Base-by-base conservation (phyloP, 2,329 filamentous ascomycete species). In the Dactylellina haptotyla region DNA sequence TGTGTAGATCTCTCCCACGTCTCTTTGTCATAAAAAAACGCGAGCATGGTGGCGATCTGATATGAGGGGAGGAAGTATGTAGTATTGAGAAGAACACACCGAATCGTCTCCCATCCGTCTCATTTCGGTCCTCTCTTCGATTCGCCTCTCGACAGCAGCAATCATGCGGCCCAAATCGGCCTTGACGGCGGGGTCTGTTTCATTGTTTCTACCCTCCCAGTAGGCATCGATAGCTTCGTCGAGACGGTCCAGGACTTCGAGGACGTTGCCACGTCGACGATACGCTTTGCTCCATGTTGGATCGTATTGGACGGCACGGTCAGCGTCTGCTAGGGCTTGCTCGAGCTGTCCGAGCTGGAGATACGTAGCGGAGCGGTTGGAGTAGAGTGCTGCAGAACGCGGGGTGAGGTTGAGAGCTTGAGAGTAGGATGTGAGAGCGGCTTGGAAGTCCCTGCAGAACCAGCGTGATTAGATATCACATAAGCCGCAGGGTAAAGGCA, bases 271-370 rank as follows among this genome's bases (percentile, higher is more conserved):
- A 26, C 76, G 77, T n/a, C 77, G 66, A 25, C 76, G 65, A 26
- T 76, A 77, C 1, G 75, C 76, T 12, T 77, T 77, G 9, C 75
- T 63, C 77, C 77, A 78, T 57, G 65, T 77, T 2, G 76, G 75
- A 46, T 77, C 75, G 28, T 64, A 73, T 56, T 77, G 67, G 28
- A 77, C 75, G 9, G 75, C 75, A 41, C 51, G 64, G 32, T 77
- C 77, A 45, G 77, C 77, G 61, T 78, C 77, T 43, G 76, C 66
- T 5, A 78, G 45, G 5, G 77, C 77, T 9, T 76, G 75, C 14
- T 65, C 56, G 26, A 76, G 71, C 30, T 77, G 76, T 8, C 75
- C 75, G 32, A 78, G 70, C 8, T 76, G 75, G 37, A 77, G 61
- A 14, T 77, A 67, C 3, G 76, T 69, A 4, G 76, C 77, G 12